Evolutionary conservation across 345 rosid genomes (phyloP).

Genomic region (Camelina sativa): DNA sequence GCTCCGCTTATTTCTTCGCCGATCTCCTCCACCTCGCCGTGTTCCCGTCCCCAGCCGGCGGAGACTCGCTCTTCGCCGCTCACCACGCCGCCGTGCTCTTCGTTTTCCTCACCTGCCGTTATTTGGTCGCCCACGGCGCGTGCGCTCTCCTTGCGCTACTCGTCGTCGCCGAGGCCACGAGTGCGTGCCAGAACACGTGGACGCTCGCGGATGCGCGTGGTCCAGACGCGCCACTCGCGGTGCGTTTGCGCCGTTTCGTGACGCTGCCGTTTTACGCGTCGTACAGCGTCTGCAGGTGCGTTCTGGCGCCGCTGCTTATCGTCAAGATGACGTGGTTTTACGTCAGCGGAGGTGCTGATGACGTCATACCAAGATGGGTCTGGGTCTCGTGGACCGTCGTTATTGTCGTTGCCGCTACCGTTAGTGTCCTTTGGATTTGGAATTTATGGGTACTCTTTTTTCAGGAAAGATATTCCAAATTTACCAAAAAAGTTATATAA

Average conservation of each 20-base stretch:
- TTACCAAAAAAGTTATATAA: constrained; percentile 36
- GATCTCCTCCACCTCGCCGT: constrained; percentile 76
- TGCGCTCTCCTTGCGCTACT: constrained; percentile 65
- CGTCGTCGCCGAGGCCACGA: constrained; percentile 78
- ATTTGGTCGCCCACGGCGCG: constrained; percentile 71
- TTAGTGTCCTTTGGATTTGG: constrained; percentile 77
- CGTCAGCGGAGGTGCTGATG: constrained; percentile 56
- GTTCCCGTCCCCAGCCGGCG: constrained; percentile 66
- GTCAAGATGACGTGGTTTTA: constrained; percentile 63
- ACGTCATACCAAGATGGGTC: constrained; percentile 74
- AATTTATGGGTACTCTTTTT: constrained; percentile 71
- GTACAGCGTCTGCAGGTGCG: constrained; percentile 69
- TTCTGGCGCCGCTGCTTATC: constrained; percentile 64
- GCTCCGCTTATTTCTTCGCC: constrained; percentile 74
- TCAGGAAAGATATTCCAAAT: constrained; percentile 49
- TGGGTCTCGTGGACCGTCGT: constrained; percentile 89
- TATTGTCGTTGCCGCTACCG: constrained; percentile 58
- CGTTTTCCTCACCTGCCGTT: constrained; percentile 81
- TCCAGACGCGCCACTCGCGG: constrained; percentile 53
- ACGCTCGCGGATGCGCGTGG: constrained; percentile 64
- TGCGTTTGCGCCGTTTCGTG: constrained; percentile 51
- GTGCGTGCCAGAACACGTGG: constrained; percentile 90
- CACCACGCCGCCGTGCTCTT: constrained; percentile 86
- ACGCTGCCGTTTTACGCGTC: constrained; percentile 70
- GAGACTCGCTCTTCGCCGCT: constrained; percentile 81